Evolutionary conservation across 768 basidiomycete genomes (phyloP).

Genomic region (Suillus weaverae): DNA sequence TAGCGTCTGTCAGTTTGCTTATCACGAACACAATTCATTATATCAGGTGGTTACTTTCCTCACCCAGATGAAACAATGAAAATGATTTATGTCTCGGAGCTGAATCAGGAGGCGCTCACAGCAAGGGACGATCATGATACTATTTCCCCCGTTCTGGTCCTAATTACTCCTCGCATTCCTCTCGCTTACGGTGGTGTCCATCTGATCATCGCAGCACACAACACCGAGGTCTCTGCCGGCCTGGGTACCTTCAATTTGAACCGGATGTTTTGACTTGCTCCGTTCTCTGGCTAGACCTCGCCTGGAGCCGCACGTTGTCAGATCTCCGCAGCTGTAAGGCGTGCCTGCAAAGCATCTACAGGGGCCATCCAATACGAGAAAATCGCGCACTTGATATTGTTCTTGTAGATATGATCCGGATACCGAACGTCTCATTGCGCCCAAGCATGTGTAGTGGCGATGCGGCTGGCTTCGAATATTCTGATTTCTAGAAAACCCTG

Average conservation of each 20-base stretch:
- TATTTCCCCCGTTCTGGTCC: constrained; percentile 10
- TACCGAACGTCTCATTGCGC: constrained; percentile 29
- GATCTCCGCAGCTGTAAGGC: constrained; percentile 31
- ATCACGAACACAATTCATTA: neutral
- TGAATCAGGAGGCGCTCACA: neutral
- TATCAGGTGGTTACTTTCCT: neutral
- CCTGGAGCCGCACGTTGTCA: constrained; percentile 26
- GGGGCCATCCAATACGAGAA: constrained; percentile 18
- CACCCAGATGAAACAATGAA: neutral
- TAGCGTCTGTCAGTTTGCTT: neutral
- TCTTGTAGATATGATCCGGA: constrained; percentile 34
- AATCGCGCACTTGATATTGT: constrained; percentile 30
- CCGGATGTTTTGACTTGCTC: constrained; percentile 24
- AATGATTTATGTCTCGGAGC: neutral
- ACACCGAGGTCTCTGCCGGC: constrained; percentile 9
- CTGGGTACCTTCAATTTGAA: constrained; percentile 13
- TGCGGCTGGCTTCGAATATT: constrained; percentile 36
- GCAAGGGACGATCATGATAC: neutral
- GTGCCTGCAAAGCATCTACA: constrained; percentile 31
- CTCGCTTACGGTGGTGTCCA: constrained; percentile 20
- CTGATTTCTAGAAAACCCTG: constrained; percentile 19
- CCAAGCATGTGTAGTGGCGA: constrained; percentile 26
- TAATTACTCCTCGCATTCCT: constrained; percentile 10
- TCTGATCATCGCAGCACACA: constrained; percentile 33
- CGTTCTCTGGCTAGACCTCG: constrained; percentile 25